These are phyloP conservation scores for Anaeramoeba ignava DNA, from an alignment of 78 protist species.

Conservation along the genomic window DNA sequence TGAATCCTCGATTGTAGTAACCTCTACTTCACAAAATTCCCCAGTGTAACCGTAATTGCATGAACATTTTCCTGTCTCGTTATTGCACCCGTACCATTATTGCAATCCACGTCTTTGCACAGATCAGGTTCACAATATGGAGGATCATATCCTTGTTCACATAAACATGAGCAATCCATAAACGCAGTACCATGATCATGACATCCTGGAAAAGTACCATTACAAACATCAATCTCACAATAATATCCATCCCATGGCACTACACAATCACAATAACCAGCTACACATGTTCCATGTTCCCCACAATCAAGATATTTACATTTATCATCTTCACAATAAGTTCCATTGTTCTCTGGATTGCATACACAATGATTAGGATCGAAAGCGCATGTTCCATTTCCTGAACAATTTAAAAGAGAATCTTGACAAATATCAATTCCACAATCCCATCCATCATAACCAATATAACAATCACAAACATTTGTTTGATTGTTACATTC, in stretches of 20 bases:
- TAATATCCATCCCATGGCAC: background rate
- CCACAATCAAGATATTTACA: background rate
- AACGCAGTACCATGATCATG: background rate
- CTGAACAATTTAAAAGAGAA: background rate
- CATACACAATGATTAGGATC: background rate
- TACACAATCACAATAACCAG: background rate
- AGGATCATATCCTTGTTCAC: background rate
- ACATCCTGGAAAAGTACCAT: slow-evolving; percentile 1
- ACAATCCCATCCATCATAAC: background rate
- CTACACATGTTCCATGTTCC: background rate
- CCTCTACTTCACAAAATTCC: background rate
- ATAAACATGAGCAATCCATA: background rate
- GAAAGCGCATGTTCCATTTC: background rate
- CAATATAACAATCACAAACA: background rate
- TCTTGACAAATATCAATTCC: background rate
- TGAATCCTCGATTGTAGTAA: background rate
- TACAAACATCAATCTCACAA: background rate
- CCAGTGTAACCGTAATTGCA: background rate
- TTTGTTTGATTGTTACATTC: background rate
- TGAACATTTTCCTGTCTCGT: background rate
- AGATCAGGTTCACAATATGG: background rate
- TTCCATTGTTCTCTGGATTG: background rate
- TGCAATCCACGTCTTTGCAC: background rate
- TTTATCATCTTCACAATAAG: background rate
- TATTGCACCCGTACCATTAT: background rate